These are phyloP conservation scores for Mycena venus DNA, from an alignment of 768 basidiomycete genomes.

Conservation along the genomic window DNA sequence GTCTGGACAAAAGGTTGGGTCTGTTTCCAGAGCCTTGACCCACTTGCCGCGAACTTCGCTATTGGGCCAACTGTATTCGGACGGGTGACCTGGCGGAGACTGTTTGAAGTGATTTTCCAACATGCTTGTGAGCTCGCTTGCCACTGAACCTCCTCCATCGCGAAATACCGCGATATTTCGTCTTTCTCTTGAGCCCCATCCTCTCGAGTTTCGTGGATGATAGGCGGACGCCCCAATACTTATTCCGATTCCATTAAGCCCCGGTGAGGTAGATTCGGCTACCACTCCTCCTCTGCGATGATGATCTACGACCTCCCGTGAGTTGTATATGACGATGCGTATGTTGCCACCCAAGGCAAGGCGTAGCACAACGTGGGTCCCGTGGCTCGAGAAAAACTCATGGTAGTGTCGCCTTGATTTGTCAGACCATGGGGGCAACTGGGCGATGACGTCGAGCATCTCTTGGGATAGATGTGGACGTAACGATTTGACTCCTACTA, in stretches of 20 bases:
- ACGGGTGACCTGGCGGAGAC: background rate
- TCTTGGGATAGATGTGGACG: background rate
- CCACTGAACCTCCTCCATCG: background rate
- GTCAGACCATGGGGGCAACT: background rate
- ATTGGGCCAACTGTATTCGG: background rate
- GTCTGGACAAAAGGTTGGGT: slow-evolving; percentile 9
- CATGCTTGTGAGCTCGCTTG: background rate
- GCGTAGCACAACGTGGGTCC: background rate
- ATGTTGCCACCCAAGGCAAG: background rate
- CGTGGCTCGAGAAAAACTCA: background rate
- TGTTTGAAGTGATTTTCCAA: slow-evolving; percentile 11
- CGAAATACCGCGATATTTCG: background rate
- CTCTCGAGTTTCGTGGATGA: background rate
- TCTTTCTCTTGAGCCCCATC: background rate
- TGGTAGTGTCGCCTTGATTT: background rate
- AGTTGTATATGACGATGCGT: background rate
- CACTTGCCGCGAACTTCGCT: background rate
- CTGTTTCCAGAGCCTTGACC: background rate
- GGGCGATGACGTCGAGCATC: background rate
- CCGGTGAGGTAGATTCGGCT: too few species aligned
- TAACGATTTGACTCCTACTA: background rate
- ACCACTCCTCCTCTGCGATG: background rate
- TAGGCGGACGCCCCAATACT: background rate
- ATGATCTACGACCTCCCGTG: background rate
- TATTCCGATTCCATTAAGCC: background rate